Base-by-base conservation (phyloP, 2,329 filamentous ascomycete species). In the Nemania diffusa region DNA sequence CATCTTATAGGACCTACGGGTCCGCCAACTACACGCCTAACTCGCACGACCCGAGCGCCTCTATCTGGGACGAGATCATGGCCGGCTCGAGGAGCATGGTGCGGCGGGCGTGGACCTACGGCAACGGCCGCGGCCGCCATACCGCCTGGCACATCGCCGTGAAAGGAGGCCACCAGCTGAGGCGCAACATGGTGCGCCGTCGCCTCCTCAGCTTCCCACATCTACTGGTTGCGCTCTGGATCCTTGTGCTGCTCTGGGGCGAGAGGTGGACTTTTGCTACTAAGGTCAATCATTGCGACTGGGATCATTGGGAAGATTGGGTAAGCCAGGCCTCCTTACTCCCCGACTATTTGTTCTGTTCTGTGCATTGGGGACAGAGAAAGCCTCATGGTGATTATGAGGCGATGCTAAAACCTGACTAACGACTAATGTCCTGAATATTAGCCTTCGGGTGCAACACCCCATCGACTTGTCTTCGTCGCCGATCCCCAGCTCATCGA, bases 401-500 rank as follows among this genome's bases (percentile, higher is more conserved):
- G 20, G 24, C 15, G 1, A 20, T 44, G 15, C 20, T 50, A 2
- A 7, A 15, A 27, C 42, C 22, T 50, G n/a, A 32, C 67, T 61
- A 64, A 67, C 64, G 27, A 56, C 51, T 72, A 5, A 34, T 17
- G 8, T 40, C 46, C 42, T 60, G 64, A 70, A 67, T 61, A 59
- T 60, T 76, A 97, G 96, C 93, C 94, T 60, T 81, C 86, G 74
- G 89, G 86, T 72, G 91, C 94, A 57, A 88, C 86, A 37, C 96
- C 96, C 29, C 94, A 98, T 78, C 92, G 90, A 77, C 85, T 97
- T 72, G 85, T 93, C 73, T 90, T 97, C 77, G 85, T 97, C 72
- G 93, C 94, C 68, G 94, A 97, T 76, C 94, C 94, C 50, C 94
- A 97, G 78, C 86, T 97, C 65, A 93, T 96, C 75, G 94, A 97